Conservation (phyloP, 1,284 basidiomycete genomes). For the Porogramme epimiltina region DNA sequence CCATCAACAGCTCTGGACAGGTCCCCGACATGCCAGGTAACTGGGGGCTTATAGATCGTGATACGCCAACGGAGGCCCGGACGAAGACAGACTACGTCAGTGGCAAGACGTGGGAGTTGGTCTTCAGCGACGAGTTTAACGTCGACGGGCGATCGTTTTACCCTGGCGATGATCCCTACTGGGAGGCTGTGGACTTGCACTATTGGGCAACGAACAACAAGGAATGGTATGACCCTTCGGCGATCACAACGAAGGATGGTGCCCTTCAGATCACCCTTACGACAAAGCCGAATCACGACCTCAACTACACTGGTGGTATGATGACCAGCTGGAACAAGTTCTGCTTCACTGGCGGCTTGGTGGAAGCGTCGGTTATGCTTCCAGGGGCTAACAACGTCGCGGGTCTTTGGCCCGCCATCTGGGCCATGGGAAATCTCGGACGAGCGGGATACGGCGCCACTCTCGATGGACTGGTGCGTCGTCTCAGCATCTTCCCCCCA, state of each 20-base stretch:
- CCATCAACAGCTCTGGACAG: conserved; percentile 80
- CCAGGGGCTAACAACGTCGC: conserved; percentile 67
- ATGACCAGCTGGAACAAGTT: conserved; percentile 87
- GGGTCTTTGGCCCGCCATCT: conserved; percentile 56
- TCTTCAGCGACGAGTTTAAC: conserved; percentile 51
- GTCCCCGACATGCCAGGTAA: conserved; percentile 60
- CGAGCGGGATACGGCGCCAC: conserved; percentile 53
- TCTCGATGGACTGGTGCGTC: conserved; percentile 47
- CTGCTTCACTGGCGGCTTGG: conserved; percentile 87
- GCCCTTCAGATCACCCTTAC: conserved; percentile 79
- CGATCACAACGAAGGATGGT: conserved; percentile 45
- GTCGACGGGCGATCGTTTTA: background rate
- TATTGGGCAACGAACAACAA: conserved; percentile 1
- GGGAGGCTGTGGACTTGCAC: conserved; percentile 3
- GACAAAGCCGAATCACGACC: conserved; percentile 63
- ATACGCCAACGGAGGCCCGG: conserved; percentile 67
- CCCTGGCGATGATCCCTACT: conserved; percentile 3
- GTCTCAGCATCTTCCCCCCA: too few species aligned
- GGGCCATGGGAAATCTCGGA: conserved; percentile 46
- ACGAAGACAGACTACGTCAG: conserved; percentile 60
- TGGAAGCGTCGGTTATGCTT: conserved; percentile 70
- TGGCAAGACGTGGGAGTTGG: conserved; percentile 55
- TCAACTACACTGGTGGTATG: conserved; percentile 76
- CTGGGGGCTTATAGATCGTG: conserved; percentile 72
- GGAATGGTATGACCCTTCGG: conserved; percentile 1